Base-by-base conservation (phyloP, 352 stramenopile genomes). In the Thalassiosira tumida region DNA sequence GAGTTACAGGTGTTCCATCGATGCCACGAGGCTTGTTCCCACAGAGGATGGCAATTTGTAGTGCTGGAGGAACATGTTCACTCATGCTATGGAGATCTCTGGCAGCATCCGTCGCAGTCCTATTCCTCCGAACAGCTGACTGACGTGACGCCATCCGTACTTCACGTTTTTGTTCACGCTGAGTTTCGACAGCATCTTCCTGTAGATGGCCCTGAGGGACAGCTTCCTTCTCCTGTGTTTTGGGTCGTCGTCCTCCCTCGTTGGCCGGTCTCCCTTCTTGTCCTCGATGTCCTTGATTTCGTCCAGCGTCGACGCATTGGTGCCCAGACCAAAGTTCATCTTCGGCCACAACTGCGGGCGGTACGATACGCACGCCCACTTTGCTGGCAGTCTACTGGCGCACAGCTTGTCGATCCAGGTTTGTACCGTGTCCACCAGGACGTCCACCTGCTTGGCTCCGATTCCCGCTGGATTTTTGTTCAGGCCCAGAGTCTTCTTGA, bases 311-410 rank as follows among this genome's bases (percentile, higher is more conserved):
- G 78, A 74, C 0, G 78, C 41, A n/a, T 75, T 77, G 0, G 40
- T 43, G 0, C 86, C 72, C 6, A 91, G 40, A 6, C 86, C 70
- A 54, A 74, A 91, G 7, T 43, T n/a, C 17, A 91, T n/a, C 2
- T 51, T 37, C 0, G 86, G 2, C 72, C 79, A 91, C 0, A 91
- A 72, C 41, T 91, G 86, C 26, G 62, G 47, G 40, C 40, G 50
- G 47, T 90, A 86, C 67, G 65, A 86, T 6, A 70, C 31, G 64
- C 84, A 90, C 5, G 29, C 77, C 29, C 40, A 90, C 29, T 47
- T 59, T 13, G 84, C 51, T 21, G 84, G 84, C 2, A 69, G 50
- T 24, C 50, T 43, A 29, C 76, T 26, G 15, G 50, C 35, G 10
- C 17, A 5, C 31, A 75, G 65, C 1, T 37, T 17, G 35, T 65